Base-by-base conservation (phyloP, 345 rosid genomes). In the Euphorbia pulcherrima region DNA sequence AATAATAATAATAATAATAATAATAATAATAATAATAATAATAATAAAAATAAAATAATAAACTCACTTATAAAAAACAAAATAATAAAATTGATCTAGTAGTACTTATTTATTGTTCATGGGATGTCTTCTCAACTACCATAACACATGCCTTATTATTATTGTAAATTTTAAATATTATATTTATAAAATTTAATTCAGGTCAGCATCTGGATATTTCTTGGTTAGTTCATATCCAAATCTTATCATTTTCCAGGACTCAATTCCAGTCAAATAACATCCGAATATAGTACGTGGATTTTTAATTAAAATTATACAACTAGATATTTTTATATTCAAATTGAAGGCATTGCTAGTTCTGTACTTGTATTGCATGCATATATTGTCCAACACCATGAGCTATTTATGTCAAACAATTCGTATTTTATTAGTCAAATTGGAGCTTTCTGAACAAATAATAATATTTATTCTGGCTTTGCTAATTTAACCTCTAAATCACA, bases 261-360 rank as follows among this genome's bases (percentile, higher is more conserved):
- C 57, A 53, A 7, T 21, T 53, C 28, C 57, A 53, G 57, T 24
- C 26, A 63, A 63, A 63, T 24, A 37, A 63, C 8, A 63, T 16
- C 48, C 54, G 10, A 44, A 16, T 46, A 6, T 8, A 8, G 37
- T 63, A 44, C 52, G 52, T 60, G 24, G 16, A 39, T 21, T 60
- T 13, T 39, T 8, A n/a, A 27, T 33, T 33, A 58, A 28, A 26
- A 13, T 24, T 33, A 63, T 63, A 54, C 67, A 63, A 63, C 39
- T 63, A 27, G 18, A 64, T 20, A 28, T 17, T 8, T n/a, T 4
- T 17, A n/a, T 28, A 64, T 41, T 24, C 23, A 40, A 62, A 6
- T 40, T 20, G 0, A 4, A 13, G 30, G 16, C 6, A 2, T 62
- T 62, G 66, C 40, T 52, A 62, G 40, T 62, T 48, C 51, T 41